Evolutionary conservation across 768 basidiomycete species (phyloP), one percentile per base, ranked within the genome.

Genomic region (Boletus sp.): DNA sequence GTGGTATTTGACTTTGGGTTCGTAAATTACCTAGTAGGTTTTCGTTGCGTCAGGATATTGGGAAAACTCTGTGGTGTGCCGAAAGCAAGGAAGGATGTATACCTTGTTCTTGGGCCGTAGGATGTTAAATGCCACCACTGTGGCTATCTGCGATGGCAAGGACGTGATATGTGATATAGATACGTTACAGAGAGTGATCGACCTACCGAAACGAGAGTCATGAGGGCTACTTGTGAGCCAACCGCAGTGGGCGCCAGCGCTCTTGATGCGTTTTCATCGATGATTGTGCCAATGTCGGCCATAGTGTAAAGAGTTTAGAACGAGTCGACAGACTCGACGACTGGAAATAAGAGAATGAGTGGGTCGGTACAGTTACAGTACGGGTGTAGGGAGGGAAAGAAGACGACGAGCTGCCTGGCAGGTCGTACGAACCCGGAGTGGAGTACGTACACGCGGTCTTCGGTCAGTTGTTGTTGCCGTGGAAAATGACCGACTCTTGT

Each of bases 1-100:
- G 64, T 91, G 90, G 67, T 93, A 95, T 71, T 95, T 95, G 72
- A 91, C 84, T 74, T 95, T 97, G 57, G 93, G 94, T 68, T 93
- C 90, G 66, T 96, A 96, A 54, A 94, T 83, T 57, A 91, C 82
- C 92, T 92, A 55, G 42, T 5, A 17, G 3, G 38, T n/a, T 13
- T 23, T 39, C 19, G 25, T 34, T 34, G 25, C 41, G 37, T 58
- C 29, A 34, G 25, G 17, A 47, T 1, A 21, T 33, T 7, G 25
- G 11, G 38, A 11, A 6, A 21, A 14, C 29, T 19, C 13, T 7
- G 32, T 32, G 30, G 45, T 4, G 15, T 39, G 29, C 3, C 15
- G n/a, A 27, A 42, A 6, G 34, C 39, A 47, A n/a, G 34, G 15
- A 42, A 39, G 10, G 14, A 63, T 70, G 37, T 64, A 33, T 32